phyloP scores from a whole-genome alignment of 2,329 filamentous ascomycete genomes.

The Aspergillus luchuensis region DNA sequence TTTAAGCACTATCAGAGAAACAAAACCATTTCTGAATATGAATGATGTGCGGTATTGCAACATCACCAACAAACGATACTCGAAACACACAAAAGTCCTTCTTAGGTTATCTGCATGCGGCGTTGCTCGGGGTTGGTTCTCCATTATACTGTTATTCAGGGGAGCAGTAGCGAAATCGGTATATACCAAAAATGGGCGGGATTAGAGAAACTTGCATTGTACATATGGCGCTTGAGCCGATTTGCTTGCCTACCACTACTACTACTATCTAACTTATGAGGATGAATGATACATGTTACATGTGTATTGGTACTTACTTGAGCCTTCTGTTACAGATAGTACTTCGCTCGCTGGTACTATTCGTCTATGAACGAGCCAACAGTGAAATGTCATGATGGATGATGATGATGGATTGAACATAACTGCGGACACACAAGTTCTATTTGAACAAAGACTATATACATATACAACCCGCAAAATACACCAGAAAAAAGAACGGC shows the following conservation, averaged over 20 bases:
- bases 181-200: conserved; percentile 1
- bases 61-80: not conserved
- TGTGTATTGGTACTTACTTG: not conserved
- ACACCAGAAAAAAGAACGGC: not conserved
- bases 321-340: no score
- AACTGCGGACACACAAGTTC: conserved; percentile 7
- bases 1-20: not conserved
- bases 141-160: not conserved
- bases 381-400: no score
- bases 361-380: no score
- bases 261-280: not conserved
- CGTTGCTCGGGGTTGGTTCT: conserved; percentile 1
- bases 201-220: conserved; percentile 1
- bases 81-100: conserved; percentile 1
- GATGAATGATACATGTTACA: not conserved
- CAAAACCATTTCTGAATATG: not conserved
- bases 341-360: not conserved
- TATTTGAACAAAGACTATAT: conserved; percentile 18
- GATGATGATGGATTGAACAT: not conserved
- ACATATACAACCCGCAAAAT: conserved; percentile 22
- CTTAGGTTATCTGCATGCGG: not conserved
- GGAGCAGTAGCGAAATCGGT: not conserved
- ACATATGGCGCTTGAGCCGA: not conserved
- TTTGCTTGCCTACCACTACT: not conserved
- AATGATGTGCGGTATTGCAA: not conserved